phyloP scores from a whole-genome alignment of 441 rosid species.

The Oxalis stricta region DNA sequence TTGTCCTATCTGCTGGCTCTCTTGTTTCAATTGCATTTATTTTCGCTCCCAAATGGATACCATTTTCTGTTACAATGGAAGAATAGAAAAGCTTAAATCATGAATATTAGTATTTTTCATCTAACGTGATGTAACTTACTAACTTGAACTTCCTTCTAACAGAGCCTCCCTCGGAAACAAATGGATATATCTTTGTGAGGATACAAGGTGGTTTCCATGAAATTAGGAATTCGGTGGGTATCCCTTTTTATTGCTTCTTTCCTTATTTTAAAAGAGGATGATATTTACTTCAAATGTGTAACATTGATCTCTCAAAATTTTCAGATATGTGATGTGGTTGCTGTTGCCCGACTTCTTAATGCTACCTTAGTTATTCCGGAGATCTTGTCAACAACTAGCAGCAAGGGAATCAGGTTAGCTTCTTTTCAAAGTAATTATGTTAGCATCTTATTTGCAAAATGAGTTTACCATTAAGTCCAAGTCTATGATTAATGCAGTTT shows the following conservation, averaged over 20 bases:
- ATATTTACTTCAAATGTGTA: slow-evolving; percentile 5
- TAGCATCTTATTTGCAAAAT: no score
- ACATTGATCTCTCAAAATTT: slow-evolving; percentile 8
- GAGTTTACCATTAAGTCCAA: slow-evolving; percentile 1
- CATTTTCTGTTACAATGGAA: no score
- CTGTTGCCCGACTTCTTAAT: slow-evolving; percentile 78
- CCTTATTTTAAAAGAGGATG: no score
- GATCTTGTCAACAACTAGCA: slow-evolving; percentile 95
- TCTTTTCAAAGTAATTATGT: neutral
- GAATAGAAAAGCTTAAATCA: no score
- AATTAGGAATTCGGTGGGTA: slow-evolving; percentile 86
- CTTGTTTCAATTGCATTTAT: neutral
- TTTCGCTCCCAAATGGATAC: no score
- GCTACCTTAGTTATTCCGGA: slow-evolving; percentile 89
- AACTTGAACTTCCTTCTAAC: slow-evolving; percentile 11
- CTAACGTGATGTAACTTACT: neutral
- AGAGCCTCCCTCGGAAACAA: slow-evolving; percentile 51
- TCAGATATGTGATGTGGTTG: slow-evolving; percentile 76
- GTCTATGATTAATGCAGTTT: slow-evolving; percentile 43
- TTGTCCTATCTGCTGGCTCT: no score
- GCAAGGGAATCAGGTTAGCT: slow-evolving; percentile 83
- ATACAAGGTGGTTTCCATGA: slow-evolving; percentile 99
- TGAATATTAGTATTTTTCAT: neutral
- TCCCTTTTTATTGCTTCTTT: slow-evolving; percentile 1
- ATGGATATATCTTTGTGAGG: slow-evolving; percentile 76